Conservation (phyloP, 2,329 filamentous ascomycete genomes). For the Trichoderma atroviride region DNA sequence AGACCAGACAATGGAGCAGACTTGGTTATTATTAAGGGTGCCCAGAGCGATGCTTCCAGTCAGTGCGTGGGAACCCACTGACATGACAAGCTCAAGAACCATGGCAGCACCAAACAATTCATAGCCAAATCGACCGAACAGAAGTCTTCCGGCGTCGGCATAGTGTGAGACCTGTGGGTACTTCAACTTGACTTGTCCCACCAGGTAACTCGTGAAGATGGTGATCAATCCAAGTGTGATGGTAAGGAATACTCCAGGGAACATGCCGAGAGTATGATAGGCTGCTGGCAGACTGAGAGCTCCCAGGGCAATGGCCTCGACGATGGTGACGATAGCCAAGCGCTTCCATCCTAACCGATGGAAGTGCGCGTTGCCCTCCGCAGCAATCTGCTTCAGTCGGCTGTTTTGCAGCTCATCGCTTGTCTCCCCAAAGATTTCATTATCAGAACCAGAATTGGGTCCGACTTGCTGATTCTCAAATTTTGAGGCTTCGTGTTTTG, state of each 20-base stretch:
- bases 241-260: conserved; percentile 42
- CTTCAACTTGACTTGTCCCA: conserved; percentile 45
- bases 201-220: conserved; percentile 44
- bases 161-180: conserved; percentile 61
- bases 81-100: conserved; percentile 64
- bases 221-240: conserved; percentile 42
- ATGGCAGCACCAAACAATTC: conserved; percentile 61
- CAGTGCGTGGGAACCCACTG: conserved; percentile 66
- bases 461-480: neutral
- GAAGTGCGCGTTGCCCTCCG: conserved; percentile 48
- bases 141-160: conserved; percentile 63
- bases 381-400: conserved; percentile 46
- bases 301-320: conserved; percentile 55
- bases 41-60: conserved; percentile 67
- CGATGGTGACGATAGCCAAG: conserved; percentile 52
- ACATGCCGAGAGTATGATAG: conserved; percentile 44
- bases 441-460: neutral
- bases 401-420: conserved; percentile 38
- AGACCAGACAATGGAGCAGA: conserved; percentile 44
- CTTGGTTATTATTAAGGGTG: conserved; percentile 56
- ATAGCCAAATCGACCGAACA: conserved; percentile 58
- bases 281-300: conserved; percentile 50
- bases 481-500: neutral
- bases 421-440: conserved; percentile 30
- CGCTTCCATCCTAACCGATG: conserved; percentile 55